Percentiles rank a stretch among this genome's conserved stretches.
Evolutionary conservation across 1,284 basidiomycete species (phyloP).

Genomic region (Vanrija humicola): DNA sequence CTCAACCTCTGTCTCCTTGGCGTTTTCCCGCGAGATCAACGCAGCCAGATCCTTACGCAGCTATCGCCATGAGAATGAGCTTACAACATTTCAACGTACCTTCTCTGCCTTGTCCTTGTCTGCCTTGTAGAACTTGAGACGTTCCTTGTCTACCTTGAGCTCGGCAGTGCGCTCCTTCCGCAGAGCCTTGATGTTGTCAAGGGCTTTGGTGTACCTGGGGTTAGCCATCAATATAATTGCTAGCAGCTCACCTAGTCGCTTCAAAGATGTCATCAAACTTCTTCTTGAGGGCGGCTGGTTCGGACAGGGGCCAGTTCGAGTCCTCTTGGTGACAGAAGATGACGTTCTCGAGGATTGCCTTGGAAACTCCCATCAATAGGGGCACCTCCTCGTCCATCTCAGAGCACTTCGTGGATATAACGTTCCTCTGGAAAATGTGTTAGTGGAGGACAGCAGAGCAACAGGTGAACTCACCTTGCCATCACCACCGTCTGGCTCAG

Average conservation of each 20-base stretch:
- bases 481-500: slow-evolving; percentile 61
- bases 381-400: slow-evolving; percentile 96
- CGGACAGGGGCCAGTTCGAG: slow-evolving; percentile 94
- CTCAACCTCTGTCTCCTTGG: slow-evolving; percentile 72
- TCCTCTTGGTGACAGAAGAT: slow-evolving; percentile 99
- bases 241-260: slow-evolving; percentile 70
- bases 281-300: slow-evolving; percentile 88
- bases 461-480: slow-evolving; percentile 60
- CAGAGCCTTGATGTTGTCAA: slow-evolving; percentile 84
- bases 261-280: slow-evolving; percentile 99
- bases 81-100: slow-evolving; percentile 27
- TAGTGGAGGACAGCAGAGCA: background rate
- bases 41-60: slow-evolving; percentile 48
- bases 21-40: slow-evolving; percentile 63
- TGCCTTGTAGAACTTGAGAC: slow-evolving; percentile 69
- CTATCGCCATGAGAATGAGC: slow-evolving; percentile 5
- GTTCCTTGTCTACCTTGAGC: slow-evolving; percentile 88
- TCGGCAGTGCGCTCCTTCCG: slow-evolving; percentile 87
- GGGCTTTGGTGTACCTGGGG: slow-evolving; percentile 86
- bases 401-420: slow-evolving; percentile 91
- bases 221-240: background rate
- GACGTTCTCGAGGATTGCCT: slow-evolving; percentile 95
- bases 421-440: slow-evolving; percentile 59
- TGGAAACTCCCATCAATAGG: slow-evolving; percentile 87
- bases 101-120: slow-evolving; percentile 84